Conservation (phyloP, 768 basidiomycete genomes). For the Lactarius indigo region DNA sequence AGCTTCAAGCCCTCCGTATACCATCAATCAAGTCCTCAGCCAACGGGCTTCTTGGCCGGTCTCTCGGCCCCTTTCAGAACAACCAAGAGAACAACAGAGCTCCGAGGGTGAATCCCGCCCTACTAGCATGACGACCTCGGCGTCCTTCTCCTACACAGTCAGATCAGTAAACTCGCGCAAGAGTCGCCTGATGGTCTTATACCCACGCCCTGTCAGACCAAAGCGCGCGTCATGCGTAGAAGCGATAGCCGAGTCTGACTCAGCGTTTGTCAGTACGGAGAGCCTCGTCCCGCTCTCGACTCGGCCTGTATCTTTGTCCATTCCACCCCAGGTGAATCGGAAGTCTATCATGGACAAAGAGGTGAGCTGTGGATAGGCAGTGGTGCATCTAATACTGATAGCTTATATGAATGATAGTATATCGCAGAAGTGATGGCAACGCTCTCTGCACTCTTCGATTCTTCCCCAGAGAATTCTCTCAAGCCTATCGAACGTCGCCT, state of each 20-base stretch:
- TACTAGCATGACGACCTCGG: background rate
- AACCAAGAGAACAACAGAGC: background rate
- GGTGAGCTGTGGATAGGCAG: background rate
- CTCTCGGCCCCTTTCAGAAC: background rate
- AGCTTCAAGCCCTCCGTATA: background rate
- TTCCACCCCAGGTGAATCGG: background rate
- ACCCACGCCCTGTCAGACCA: conserved; percentile 12
- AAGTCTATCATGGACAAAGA: background rate
- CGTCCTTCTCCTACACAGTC: conserved; percentile 9
- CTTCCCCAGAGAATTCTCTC: background rate
- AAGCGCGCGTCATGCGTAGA: background rate
- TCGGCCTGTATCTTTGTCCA: background rate
- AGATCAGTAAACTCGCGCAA: conserved; percentile 15
- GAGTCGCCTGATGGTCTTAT: conserved; percentile 9
- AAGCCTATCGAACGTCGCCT: background rate
- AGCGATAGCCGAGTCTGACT: background rate
- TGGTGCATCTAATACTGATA: no score
- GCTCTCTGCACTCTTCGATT: conserved; percentile 5
- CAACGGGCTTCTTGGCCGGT: conserved; percentile 5
- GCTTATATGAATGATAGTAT: background rate
- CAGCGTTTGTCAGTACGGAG: background rate
- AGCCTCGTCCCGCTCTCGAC: background rate
- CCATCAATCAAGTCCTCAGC: background rate
- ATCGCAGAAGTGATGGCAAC: background rate
- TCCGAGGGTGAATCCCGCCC: background rate